Evolutionary conservation across 139 green algal species (phyloP).

Genomic region (Tetradesmus obliquus): DNA sequence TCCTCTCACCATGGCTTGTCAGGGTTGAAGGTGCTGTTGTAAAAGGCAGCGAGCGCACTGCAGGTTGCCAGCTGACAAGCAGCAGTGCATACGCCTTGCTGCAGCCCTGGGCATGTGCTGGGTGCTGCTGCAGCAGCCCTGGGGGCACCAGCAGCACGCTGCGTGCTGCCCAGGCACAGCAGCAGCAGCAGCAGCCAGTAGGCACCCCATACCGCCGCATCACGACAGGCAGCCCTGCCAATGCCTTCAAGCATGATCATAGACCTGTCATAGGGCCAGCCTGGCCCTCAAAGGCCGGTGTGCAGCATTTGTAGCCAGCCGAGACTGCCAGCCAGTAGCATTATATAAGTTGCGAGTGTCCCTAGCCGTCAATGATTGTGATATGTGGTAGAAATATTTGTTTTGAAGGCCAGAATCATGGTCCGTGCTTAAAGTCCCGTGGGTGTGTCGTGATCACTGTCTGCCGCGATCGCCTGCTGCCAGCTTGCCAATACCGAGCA

Average conservation of each 20-base stretch:
- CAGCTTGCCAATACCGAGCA: neutral
- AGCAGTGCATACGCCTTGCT: constrained; percentile 12
- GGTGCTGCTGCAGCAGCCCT: neutral
- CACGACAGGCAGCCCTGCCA: neutral
- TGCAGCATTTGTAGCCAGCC: neutral
- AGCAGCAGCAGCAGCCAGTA: neutral
- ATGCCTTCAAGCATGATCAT: neutral
- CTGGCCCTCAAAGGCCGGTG: neutral
- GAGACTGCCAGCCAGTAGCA: neutral
- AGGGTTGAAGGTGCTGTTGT: constrained; percentile 5
- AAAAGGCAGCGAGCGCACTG: constrained; percentile 19
- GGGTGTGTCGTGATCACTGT: neutral
- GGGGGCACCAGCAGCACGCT: neutral
- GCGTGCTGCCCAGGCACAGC: neutral
- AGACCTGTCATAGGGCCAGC: neutral
- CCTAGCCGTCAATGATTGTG: neutral
- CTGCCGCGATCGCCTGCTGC: neutral
- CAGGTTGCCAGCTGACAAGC: constrained; percentile 31
- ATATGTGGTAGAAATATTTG: too few relatives aligned
- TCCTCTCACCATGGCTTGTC: neutral
- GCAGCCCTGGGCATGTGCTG: constrained; percentile 1
- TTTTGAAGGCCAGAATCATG: neutral
- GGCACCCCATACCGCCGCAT: neutral
- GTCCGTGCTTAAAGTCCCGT: neutral
- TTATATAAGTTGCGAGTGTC: neutral